Evolutionary conservation across 2,329 filamentous ascomycete genomes (phyloP).

Genomic region (Aspergillus udagawae): DNA sequence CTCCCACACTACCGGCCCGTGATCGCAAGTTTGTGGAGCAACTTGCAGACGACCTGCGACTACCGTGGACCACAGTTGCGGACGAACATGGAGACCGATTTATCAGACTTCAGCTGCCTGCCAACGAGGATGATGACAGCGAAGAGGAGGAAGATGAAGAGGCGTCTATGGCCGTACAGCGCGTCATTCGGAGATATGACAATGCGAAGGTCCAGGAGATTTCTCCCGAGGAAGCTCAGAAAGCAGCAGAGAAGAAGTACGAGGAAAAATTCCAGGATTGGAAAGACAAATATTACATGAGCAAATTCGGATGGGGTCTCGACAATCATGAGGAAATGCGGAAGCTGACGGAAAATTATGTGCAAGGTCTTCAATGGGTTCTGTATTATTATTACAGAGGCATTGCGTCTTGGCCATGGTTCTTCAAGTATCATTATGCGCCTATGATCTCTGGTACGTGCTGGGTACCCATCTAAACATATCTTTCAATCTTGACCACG

Average conservation of each 20-base stretch:
- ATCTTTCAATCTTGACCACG: background rate
- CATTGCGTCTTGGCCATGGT: slow-evolving; percentile 98
- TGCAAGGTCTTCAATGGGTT: slow-evolving; percentile 97
- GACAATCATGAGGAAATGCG: slow-evolving; percentile 76
- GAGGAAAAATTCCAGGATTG: slow-evolving; percentile 84
- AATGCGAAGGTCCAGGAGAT: slow-evolving; percentile 81
- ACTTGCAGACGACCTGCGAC: slow-evolving; percentile 64
- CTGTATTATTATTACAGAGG: slow-evolving; percentile 97
- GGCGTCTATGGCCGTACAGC: slow-evolving; percentile 73
- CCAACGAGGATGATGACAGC: slow-evolving; percentile 47
- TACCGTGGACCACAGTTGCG: slow-evolving; percentile 62
- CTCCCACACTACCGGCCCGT: slow-evolving; percentile 67
- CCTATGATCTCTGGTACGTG: slow-evolving; percentile 79
- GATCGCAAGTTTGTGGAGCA: slow-evolving; percentile 94
- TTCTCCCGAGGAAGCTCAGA: slow-evolving; percentile 72
- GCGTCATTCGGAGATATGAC: slow-evolving; percentile 86
- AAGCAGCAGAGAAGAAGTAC: slow-evolving; percentile 77
- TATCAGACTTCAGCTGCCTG: slow-evolving; percentile 60
- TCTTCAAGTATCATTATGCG: slow-evolving; percentile 93
- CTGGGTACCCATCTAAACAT: background rate
- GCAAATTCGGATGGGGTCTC: slow-evolving; percentile 85
- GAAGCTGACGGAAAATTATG: slow-evolving; percentile 88
- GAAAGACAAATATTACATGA: slow-evolving; percentile 91
- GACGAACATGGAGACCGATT: slow-evolving; percentile 64
- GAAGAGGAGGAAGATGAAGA: slow-evolving; percentile 78